Conservation (phyloP, 2,329 filamentous ascomycete genomes). For the Fusarium odoratissimum region DNA sequence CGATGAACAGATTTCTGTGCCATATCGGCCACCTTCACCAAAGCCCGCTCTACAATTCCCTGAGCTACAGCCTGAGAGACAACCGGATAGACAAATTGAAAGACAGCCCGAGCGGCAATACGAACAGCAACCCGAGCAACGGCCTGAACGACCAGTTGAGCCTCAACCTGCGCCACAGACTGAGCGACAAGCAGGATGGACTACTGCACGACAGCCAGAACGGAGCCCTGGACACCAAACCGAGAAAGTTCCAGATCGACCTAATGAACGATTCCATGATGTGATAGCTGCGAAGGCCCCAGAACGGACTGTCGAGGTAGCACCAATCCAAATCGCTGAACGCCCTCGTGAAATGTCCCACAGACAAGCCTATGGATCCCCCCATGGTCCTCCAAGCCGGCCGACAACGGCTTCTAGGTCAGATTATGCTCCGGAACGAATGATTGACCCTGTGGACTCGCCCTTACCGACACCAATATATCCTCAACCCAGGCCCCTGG, state of each 20-base stretch:
- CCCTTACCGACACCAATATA: conserved; percentile 15
- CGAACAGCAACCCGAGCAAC: neutral
- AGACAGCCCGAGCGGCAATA: neutral
- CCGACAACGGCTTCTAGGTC: conserved; percentile 17
- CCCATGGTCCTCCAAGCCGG: neutral
- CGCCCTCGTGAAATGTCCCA: conserved; percentile 2
- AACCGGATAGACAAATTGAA: neutral
- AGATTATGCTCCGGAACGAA: conserved; percentile 35
- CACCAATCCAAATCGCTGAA: conserved; percentile 7
- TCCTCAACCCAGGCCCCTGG: conserved; percentile 12
- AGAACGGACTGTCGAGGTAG: conserved; percentile 13
- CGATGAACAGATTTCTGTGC: conserved; percentile 14
- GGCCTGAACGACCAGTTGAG: neutral
- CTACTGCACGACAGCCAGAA: neutral
- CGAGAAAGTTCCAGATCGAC: neutral
- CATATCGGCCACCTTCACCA: conserved; percentile 18
- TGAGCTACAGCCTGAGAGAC: neutral
- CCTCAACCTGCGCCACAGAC: neutral
- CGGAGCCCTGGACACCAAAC: neutral
- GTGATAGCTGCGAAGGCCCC: neutral
- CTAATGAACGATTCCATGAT: conserved; percentile 9
- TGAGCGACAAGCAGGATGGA: neutral
- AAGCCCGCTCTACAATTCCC: neutral
- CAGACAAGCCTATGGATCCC: conserved; percentile 2
- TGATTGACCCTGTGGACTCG: conserved; percentile 28